Evolutionary conservation across 306 rosid species (phyloP).

Genomic region (Gynostemma pentaphyllum): DNA sequence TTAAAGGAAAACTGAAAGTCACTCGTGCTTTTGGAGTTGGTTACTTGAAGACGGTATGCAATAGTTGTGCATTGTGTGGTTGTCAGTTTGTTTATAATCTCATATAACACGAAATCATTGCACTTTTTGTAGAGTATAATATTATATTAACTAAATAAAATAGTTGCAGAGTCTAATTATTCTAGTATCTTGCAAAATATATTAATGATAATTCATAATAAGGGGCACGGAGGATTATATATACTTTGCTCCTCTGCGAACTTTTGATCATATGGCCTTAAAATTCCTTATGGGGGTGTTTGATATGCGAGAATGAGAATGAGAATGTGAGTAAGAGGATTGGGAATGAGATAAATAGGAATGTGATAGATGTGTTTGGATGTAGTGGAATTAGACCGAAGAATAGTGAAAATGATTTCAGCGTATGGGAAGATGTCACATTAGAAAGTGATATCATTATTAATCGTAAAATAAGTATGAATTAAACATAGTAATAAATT

Average conservation of each 20-base stretch:
- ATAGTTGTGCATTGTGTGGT: conserved; percentile 1
- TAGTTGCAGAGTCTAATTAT: not conserved
- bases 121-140: not conserved
- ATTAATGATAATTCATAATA: not conserved
- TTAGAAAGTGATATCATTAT: too few relatives aligned
- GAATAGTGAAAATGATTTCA: too few relatives aligned
- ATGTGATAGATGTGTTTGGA: too few relatives aligned
- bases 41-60: conserved; percentile 77
- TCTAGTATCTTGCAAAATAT: conserved; percentile 1
- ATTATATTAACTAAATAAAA: not conserved
- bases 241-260: not conserved
- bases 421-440: too few relatives aligned
- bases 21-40: conserved; percentile 99
- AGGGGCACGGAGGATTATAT: conserved; percentile 4
- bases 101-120: not conserved
- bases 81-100: conserved; percentile 1
- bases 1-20: conserved; percentile 89
- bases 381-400: too few relatives aligned
- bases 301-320: too few relatives aligned
- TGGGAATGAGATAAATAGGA: too few relatives aligned
- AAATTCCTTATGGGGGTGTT: not conserved
- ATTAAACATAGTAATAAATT: too few relatives aligned
- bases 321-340: too few relatives aligned
- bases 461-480: too few relatives aligned
- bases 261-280: not conserved